Evolutionary conservation across 2,329 filamentous ascomycete species (phyloP).

Genomic region (Aspergillus piperis): DNA sequence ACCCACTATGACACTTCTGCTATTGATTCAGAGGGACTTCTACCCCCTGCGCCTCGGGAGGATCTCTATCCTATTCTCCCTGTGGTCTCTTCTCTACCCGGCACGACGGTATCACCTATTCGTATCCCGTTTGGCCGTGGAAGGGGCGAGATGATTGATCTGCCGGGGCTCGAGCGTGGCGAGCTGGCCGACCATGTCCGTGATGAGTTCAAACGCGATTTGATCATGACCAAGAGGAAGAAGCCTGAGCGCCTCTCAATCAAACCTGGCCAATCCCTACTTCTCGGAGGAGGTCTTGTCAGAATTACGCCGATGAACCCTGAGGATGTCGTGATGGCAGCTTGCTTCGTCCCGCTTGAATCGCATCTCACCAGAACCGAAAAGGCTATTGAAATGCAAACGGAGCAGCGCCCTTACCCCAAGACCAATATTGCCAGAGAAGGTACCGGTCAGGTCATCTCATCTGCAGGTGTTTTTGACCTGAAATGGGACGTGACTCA

Average conservation of each 20-base stretch:
- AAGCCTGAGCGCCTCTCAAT: slow-evolving; percentile 72
- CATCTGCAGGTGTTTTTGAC: slow-evolving; percentile 72
- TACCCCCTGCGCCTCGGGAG: slow-evolving; percentile 75
- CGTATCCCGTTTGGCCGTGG: slow-evolving; percentile 84
- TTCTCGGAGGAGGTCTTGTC: slow-evolving; percentile 83
- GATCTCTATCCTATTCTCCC: slow-evolving; percentile 81
- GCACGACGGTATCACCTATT: slow-evolving; percentile 94
- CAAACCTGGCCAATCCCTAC: slow-evolving; percentile 74
- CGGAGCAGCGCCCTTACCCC: slow-evolving; percentile 60
- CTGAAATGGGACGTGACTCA: slow-evolving; percentile 83
- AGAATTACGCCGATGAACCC: slow-evolving; percentile 76
- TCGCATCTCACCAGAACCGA: slow-evolving; percentile 75
- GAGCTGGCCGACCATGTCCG: slow-evolving; percentile 71
- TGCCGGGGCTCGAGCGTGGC: slow-evolving; percentile 79
- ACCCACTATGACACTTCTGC: slow-evolving; percentile 20
- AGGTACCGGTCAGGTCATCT: slow-evolving; percentile 59
- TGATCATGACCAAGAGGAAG: slow-evolving; percentile 78
- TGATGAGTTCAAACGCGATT: slow-evolving; percentile 62
- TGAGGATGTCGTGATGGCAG: slow-evolving; percentile 70
- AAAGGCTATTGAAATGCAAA: slow-evolving; percentile 76
- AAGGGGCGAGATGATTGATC: slow-evolving; percentile 86
- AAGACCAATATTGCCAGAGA: slow-evolving; percentile 65
- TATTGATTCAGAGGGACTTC: slow-evolving; percentile 52
- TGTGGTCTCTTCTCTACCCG: slow-evolving; percentile 79
- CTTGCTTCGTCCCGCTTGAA: slow-evolving; percentile 79